Percentiles rank a stretch among this genome's conserved stretches.
These are phyloP conservation scores for Camillea tinctor DNA, from an alignment of 2,329 filamentous ascomycete genomes.

Conservation along the genomic window DNA sequence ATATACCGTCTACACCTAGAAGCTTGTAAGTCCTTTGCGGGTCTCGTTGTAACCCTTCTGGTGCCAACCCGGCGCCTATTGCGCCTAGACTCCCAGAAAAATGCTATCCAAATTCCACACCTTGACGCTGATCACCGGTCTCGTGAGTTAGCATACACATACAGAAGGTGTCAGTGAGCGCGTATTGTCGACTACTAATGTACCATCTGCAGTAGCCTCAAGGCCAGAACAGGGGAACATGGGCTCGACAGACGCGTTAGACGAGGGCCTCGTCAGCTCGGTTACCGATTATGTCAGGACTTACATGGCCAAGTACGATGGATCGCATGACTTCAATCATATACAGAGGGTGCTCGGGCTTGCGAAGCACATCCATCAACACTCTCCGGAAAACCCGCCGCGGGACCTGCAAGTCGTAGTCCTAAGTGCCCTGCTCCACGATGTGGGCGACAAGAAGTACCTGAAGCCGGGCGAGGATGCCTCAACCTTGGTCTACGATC, in stretches of 20 bases:
- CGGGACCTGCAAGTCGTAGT: slow-evolving; percentile 58
- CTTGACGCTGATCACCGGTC: slow-evolving; percentile 11
- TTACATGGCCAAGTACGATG: slow-evolving; percentile 78
- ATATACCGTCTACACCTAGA: too few relatives aligned
- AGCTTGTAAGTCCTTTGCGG: slow-evolving; percentile 15
- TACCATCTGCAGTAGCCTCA: slow-evolving; percentile 19
- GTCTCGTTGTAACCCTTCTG: slow-evolving; percentile 12
- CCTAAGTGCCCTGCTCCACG: slow-evolving; percentile 77
- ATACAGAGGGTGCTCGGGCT: slow-evolving; percentile 77
- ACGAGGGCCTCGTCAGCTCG: slow-evolving; percentile 48
- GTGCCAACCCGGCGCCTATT: slow-evolving; percentile 20
- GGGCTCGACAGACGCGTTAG: slow-evolving; percentile 21
- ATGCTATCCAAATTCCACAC: slow-evolving; percentile 6
- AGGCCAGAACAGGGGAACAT: slow-evolving; percentile 19
- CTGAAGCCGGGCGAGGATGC: slow-evolving; percentile 55
- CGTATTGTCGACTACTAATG: slow-evolving; percentile 27
- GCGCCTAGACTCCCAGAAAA: not conserved
- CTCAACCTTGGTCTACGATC: slow-evolving; percentile 52
- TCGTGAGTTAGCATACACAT: slow-evolving; percentile 18
- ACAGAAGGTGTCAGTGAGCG: slow-evolving; percentile 23
- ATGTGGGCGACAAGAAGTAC: slow-evolving; percentile 87
- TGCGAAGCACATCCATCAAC: slow-evolving; percentile 61
- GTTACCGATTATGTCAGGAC: slow-evolving; percentile 63
- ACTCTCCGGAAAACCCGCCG: slow-evolving; percentile 25
- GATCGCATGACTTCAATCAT: slow-evolving; percentile 85